phyloP scores from a whole-genome alignment of 2,329 filamentous ascomycete genomes.

The Chalaropsis ovoidea region DNA sequence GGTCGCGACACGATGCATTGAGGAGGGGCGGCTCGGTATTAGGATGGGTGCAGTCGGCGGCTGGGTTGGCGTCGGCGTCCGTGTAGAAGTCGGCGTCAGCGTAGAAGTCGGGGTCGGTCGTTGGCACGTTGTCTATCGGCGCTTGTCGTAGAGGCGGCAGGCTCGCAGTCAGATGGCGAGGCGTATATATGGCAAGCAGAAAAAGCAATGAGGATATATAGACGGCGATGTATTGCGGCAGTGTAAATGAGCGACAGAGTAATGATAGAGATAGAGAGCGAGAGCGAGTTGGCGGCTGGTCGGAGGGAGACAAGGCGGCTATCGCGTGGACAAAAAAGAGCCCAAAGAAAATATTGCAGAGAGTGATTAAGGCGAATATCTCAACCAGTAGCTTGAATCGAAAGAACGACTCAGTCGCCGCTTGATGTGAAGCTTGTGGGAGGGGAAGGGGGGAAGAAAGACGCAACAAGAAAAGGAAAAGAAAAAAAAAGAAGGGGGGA shows the following conservation, averaged over 20 bases:
- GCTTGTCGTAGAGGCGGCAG: neutral
- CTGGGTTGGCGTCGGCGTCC: neutral
- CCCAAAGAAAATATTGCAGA: neutral
- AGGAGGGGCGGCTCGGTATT: neutral
- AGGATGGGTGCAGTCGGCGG: neutral
- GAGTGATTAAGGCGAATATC: conserved; percentile 17
- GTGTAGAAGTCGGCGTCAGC: no score
- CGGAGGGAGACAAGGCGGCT: neutral
- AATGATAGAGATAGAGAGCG: conserved; percentile 12
- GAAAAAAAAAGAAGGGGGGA: conserved; percentile 2
- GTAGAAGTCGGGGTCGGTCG: neutral
- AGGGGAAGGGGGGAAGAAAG: conserved; percentile 9
- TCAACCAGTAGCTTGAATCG: conserved; percentile 21
- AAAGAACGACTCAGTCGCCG: conserved; percentile 22
- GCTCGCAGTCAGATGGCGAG: neutral
- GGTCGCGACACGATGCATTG: conserved; percentile 12
- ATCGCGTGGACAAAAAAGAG: neutral
- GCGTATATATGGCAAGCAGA: neutral
- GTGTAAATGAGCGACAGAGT: conserved; percentile 10
- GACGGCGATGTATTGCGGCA: neutral
- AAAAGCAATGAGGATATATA: neutral
- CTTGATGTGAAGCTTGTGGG: conserved; percentile 22
- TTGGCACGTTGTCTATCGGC: neutral
- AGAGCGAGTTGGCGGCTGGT: neutral
- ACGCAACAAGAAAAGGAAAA: neutral